Evolutionary conservation across 208 protist genomes (phyloP).

Genomic region (Crithidia mellificae): DNA sequence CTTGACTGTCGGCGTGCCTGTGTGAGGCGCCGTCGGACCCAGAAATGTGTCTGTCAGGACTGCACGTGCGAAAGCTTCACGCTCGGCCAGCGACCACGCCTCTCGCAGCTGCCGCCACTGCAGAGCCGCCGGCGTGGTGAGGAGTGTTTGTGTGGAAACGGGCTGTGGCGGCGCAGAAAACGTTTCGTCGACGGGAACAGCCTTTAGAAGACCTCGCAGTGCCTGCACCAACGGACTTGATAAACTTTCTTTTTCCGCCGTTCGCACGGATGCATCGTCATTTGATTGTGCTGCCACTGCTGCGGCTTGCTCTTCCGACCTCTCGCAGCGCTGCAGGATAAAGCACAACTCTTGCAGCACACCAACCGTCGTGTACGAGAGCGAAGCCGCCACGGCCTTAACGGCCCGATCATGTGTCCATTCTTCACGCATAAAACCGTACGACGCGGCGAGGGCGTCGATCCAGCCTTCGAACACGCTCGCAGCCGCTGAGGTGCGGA

Average conservation of each 20-base stretch:
- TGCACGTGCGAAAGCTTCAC: not conserved
- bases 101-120: slow-evolving; percentile 21
- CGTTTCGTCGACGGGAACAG: not conserved
- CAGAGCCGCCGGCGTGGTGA: slow-evolving; percentile 9
- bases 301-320: no score
- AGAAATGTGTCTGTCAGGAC: no score
- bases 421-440: not conserved
- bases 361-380: slow-evolving; percentile 13
- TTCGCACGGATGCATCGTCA: not conserved
- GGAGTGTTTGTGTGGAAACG: not conserved
- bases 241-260: not conserved
- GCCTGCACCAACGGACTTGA: not conserved
- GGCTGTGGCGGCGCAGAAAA: not conserved
- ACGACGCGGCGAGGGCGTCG: not conserved
- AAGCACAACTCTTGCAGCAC: slow-evolving; percentile 22
- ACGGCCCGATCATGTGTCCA: not conserved
- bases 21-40: no score
- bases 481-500: slow-evolving; percentile 11
- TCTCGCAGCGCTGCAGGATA: slow-evolving; percentile 13
- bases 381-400: not conserved
- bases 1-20: no score
- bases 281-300: no score
- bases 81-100: slow-evolving; percentile 12
- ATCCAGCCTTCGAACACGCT: slow-evolving; percentile 24
- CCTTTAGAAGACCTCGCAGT: not conserved